phyloP scores from a whole-genome alignment of 2,329 filamentous ascomycete species.

The Gaeumannomyces tritici region DNA sequence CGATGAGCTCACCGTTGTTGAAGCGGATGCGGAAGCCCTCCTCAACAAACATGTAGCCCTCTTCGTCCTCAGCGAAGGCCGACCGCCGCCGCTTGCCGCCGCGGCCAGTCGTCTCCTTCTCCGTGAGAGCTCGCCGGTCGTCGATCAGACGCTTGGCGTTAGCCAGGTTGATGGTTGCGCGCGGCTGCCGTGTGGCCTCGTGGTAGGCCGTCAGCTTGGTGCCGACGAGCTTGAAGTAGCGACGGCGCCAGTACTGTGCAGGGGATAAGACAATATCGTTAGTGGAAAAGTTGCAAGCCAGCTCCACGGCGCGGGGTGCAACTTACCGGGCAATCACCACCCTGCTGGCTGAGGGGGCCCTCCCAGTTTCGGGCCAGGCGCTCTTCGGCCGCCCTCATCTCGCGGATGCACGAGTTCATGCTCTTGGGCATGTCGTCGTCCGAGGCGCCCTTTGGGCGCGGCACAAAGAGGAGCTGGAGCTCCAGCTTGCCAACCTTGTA shows the following conservation, averaged over 20 bases:
- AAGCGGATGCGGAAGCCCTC: conserved; percentile 98
- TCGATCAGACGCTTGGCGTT: conserved; percentile 93
- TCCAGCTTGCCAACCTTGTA: conserved; percentile 95
- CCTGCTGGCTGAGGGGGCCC: conserved; percentile 88
- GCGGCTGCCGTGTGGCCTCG: conserved; percentile 87
- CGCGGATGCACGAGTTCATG: conserved; percentile 92
- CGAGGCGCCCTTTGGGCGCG: conserved; percentile 73
- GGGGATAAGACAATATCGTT: conserved; percentile 17
- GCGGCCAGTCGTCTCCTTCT: conserved; percentile 72
- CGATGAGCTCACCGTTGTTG: conserved; percentile 95
- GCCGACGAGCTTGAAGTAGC: conserved; percentile 90
- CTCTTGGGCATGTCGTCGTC: conserved; percentile 99
- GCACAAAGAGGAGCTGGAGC: conserved; percentile 88
- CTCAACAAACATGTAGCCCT: conserved; percentile 99
- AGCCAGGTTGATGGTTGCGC: conserved; percentile 90
- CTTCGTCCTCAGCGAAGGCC: conserved; percentile 94
- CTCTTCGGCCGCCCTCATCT: conserved; percentile 84
- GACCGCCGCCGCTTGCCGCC: conserved; percentile 78
- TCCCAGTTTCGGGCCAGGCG: conserved; percentile 71
- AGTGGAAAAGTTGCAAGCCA: conserved; percentile 21
- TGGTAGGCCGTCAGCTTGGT: conserved; percentile 92
- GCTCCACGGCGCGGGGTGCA: too few species aligned
- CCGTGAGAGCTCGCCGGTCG: conserved; percentile 72
- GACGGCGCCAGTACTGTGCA: conserved; percentile 83
- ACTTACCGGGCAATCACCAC: conserved; percentile 92